These are phyloP conservation scores for Jaltomata sinuosa DNA, from an alignment of 257 asterid genomes.

Conservation along the genomic window DNA sequence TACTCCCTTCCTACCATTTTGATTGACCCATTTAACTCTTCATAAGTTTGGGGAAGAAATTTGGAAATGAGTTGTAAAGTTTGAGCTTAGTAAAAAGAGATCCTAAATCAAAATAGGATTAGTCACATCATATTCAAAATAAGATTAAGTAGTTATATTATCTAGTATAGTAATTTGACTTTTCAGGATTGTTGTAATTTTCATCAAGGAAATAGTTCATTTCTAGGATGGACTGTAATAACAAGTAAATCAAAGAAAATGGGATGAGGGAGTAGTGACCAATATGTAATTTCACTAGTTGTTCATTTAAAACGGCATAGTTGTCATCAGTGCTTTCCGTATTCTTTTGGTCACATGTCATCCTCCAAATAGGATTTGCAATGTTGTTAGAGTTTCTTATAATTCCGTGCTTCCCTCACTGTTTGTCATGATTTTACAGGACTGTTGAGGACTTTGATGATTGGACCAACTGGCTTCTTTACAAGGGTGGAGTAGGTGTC, in stretches of 20 bases:
- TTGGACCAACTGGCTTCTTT: slow-evolving; percentile 97
- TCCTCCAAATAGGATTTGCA: not conserved
- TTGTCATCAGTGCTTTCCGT: not conserved
- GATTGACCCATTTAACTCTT: not conserved
- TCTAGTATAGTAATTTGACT: not conserved
- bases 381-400: not conserved
- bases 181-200: not conserved
- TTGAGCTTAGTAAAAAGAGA: not conserved
- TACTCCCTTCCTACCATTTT: not conserved
- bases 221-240: not conserved
- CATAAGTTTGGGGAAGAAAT: not conserved
- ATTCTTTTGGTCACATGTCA: not conserved
- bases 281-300: not conserved
- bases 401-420: not conserved
- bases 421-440: slow-evolving; percentile 27
- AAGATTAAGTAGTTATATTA: not conserved
- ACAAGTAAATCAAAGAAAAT: not conserved
- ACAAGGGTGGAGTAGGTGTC: slow-evolving; percentile 97
- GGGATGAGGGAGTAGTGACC: not conserved
- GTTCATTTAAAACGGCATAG: not conserved
- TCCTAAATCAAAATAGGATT: not conserved
- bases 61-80: not conserved
- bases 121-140: not conserved
- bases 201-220: not conserved
- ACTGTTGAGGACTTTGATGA: slow-evolving; percentile 99